Percentiles rank a stretch among this genome's conserved stretches.
Evolutionary conservation across 2,329 filamentous ascomycete species (phyloP).

Genomic region (Fusarium stilboides): DNA sequence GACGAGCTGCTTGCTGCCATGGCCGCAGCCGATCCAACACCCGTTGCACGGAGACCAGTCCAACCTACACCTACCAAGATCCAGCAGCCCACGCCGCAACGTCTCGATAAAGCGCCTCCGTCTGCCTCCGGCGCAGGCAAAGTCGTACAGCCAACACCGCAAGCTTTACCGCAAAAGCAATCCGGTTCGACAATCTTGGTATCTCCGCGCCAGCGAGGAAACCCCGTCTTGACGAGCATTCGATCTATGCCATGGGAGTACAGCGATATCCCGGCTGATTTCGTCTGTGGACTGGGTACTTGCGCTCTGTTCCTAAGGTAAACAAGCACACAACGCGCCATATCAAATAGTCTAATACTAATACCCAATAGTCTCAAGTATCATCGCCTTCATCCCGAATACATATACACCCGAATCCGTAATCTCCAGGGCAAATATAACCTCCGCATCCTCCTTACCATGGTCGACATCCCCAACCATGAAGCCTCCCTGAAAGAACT

Average conservation of each 20-base stretch:
- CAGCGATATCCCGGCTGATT: slow-evolving; percentile 96
- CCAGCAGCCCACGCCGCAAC: slow-evolving; percentile 68
- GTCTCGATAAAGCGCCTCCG: slow-evolving; percentile 67
- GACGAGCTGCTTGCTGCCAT: slow-evolving; percentile 70
- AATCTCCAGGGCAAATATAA: slow-evolving; percentile 88
- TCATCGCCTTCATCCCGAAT: slow-evolving; percentile 96
- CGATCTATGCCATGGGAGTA: slow-evolving; percentile 94
- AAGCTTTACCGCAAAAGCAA: slow-evolving; percentile 78
- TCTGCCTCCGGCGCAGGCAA: slow-evolving; percentile 62
- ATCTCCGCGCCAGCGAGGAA: slow-evolving; percentile 93
- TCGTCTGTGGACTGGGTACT: slow-evolving; percentile 87
- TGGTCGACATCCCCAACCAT: slow-evolving; percentile 97
- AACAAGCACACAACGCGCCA: not conserved
- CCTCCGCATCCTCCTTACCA: slow-evolving; percentile 86
- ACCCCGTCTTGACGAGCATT: slow-evolving; percentile 89
- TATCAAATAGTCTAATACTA: not conserved
- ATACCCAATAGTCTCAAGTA: slow-evolving; percentile 81
- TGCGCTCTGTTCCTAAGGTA: slow-evolving; percentile 89
- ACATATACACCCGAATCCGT: slow-evolving; percentile 94
- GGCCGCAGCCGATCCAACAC: slow-evolving; percentile 62
- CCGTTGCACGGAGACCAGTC: slow-evolving; percentile 47
- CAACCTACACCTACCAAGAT: slow-evolving; percentile 61
- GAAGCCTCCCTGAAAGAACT: slow-evolving; percentile 91
- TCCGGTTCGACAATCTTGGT: slow-evolving; percentile 87
- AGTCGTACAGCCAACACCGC: slow-evolving; percentile 89